These are phyloP conservation scores for Cladosporium sphaerospermum DNA, from an alignment of 2,329 filamentous ascomycete species.

Conservation along the genomic window DNA sequence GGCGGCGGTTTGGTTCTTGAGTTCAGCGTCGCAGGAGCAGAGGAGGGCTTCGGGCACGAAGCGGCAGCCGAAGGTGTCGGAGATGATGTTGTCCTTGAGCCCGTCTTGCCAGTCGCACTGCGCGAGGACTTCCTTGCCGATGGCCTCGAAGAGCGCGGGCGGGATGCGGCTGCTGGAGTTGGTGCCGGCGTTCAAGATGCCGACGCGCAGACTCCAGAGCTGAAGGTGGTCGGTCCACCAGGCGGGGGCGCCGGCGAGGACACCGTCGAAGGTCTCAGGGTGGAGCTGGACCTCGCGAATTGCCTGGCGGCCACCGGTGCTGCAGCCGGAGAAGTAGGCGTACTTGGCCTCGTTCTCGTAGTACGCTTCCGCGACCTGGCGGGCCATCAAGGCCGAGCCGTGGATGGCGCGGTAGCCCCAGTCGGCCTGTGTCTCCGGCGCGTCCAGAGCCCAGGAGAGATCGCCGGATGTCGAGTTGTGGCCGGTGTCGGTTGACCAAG, in stretches of 20 bases:
- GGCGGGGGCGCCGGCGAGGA: constrained; percentile 47
- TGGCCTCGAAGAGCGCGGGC: constrained; percentile 36
- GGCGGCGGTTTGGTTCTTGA: constrained; percentile 20
- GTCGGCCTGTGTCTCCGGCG: constrained; percentile 34
- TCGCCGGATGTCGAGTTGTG: constrained; percentile 35
- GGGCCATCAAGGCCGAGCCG: constrained; percentile 44
- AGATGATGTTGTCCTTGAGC: constrained; percentile 45
- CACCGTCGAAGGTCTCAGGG: constrained; percentile 53
- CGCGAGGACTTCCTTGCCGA: constrained; percentile 40
- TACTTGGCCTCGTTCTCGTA: constrained; percentile 41
- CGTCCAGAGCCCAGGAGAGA: constrained; percentile 34
- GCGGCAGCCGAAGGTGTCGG: constrained; percentile 41
- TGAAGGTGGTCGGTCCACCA: constrained; percentile 48
- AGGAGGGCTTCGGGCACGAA: constrained; percentile 39
- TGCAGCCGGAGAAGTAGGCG: constrained; percentile 55
- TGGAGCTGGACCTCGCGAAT: constrained; percentile 48
- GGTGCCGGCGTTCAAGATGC: constrained; percentile 43
- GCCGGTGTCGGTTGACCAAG: constrained; percentile 41
- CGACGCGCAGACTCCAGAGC: constrained; percentile 40
- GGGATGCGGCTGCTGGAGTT: constrained; percentile 42
- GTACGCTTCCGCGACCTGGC: constrained; percentile 43
- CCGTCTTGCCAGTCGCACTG: constrained; percentile 50
- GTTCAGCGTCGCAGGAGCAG: constrained; percentile 28
- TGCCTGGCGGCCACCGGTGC: constrained; percentile 54
- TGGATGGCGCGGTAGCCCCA: constrained; percentile 41